Base-by-base conservation (phyloP, 768 basidiomycete species). In the Leccinellum rugosiceps region DNA sequence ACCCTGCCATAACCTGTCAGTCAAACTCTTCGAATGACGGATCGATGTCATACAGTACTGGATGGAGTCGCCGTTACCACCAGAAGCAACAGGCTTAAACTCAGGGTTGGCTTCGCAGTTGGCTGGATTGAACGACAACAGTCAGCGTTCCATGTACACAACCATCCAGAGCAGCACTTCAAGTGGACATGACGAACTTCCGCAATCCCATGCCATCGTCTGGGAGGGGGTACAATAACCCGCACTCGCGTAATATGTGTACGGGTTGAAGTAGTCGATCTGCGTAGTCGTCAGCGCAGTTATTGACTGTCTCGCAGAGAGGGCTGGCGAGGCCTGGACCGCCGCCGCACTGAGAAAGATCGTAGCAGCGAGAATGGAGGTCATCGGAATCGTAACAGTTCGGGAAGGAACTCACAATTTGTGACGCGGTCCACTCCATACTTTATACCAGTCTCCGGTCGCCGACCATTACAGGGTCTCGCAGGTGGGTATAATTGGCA, bases 151-250 rank as follows among this genome's bases (percentile, higher is more conserved):
- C 21, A 45, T 23, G 44, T 14, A 23, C 5, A 23, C 11, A 23
- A 14, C 9, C 10, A 4, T 14, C 19, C 11, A 21, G 43, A 23
- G 8, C 44, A 45, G 5, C 23, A 45, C 35, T 38, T 38, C 17
- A n/a, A 38, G n/a, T 38, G 1, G 35, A n/a, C 35, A 17, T 6
- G 19, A 19, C 19, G 44, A 23, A 45, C 44, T 59, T 69, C 85
- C 85, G 67, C 84, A 86, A 31, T 75, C 66, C 82, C 84, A 85
- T n/a, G 74, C 72, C 41, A 77, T 59, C 23, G 78, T 80, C 41
- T 69, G 52, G 3, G 75, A 52, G 5, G 81, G 70, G 15, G 68
- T 52, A 55, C 85, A 86, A 60, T 81, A 81, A 1, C 74, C 83
- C 10, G 82, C 66, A 43, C 78, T 77, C 0, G 84, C 81, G 61